Evolutionary conservation across 345 rosid species (phyloP).

Genomic region (Kandelia obovata): DNA sequence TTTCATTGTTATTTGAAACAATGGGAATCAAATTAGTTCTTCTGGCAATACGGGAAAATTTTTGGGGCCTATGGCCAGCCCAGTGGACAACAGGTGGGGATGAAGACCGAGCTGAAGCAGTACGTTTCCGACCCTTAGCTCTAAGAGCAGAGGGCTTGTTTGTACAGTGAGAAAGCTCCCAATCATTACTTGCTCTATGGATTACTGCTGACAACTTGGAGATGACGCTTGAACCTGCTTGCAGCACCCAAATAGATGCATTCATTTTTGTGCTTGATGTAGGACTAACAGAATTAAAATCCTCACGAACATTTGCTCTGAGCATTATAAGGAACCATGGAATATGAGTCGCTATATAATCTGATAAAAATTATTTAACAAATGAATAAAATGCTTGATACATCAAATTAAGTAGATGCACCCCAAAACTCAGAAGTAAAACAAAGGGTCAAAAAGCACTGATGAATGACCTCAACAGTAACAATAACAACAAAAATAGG

Average conservation of each 20-base stretch:
- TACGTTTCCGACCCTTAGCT: slow-evolving; percentile 67
- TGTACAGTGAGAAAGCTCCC: slow-evolving; percentile 79
- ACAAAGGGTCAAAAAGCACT: background rate
- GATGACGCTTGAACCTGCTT: slow-evolving; percentile 58
- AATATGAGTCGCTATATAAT: background rate
- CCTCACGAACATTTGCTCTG: slow-evolving; percentile 72
- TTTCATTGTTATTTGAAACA: slow-evolving; percentile 65
- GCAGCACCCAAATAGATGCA: slow-evolving; percentile 62
- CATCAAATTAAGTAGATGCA: background rate
- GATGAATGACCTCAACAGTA: background rate
- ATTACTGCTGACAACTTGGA: slow-evolving; percentile 66
- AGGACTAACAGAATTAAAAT: slow-evolving; percentile 66
- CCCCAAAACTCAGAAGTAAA: background rate
- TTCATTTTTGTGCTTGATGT: slow-evolving; percentile 57
- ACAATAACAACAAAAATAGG: background rate
- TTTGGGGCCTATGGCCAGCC: slow-evolving; percentile 83
- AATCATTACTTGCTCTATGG: slow-evolving; percentile 64
- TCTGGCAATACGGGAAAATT: slow-evolving; percentile 80
- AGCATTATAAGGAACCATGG: slow-evolving; percentile 16
- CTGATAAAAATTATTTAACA: slow-evolving; percentile 4
- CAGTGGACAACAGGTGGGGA: slow-evolving; percentile 83
- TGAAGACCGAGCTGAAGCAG: slow-evolving; percentile 59
- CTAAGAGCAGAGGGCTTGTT: slow-evolving; percentile 71
- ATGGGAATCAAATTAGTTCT: slow-evolving; percentile 73
- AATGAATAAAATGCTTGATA: background rate